Conservation (phyloP, 1,284 basidiomycete species). For the Marasmius fiardii region DNA sequence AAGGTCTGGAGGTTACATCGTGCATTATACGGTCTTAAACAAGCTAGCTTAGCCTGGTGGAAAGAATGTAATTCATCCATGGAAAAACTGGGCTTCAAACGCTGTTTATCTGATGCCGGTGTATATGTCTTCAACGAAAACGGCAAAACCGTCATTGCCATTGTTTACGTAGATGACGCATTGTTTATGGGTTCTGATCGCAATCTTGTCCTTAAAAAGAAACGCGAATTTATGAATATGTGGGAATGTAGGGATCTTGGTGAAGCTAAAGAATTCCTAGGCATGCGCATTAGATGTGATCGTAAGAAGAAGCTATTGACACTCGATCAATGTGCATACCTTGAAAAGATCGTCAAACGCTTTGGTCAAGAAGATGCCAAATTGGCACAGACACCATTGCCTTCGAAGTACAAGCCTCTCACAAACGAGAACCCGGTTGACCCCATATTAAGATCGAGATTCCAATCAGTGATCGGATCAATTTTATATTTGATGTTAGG, state of each 20-base stretch:
- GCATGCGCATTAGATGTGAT: no score
- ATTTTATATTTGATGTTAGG: no score
- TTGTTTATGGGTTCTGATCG: slow-evolving; percentile 16
- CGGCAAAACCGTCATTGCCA: slow-evolving; percentile 12
- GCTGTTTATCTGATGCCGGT: slow-evolving; percentile 19
- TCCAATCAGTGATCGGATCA: no score
- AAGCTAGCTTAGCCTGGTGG: slow-evolving; percentile 29
- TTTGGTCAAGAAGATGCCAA: slow-evolving; percentile 7
- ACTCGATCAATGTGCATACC: slow-evolving; percentile 9
- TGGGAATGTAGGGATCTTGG: no score
- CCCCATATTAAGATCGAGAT: no score
- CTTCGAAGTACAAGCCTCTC: no score
- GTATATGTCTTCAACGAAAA: slow-evolving; percentile 19
- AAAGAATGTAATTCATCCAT: slow-evolving; percentile 21
- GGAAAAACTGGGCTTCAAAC: slow-evolving; percentile 19
- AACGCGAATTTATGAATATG: no score
- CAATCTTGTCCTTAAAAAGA: no score
- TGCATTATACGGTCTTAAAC: slow-evolving; percentile 30
- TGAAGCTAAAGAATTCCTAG: no score
- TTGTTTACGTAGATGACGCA: slow-evolving; percentile 20
- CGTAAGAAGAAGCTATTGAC: no score
- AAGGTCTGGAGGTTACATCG: slow-evolving; percentile 21
- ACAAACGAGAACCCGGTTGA: no score
- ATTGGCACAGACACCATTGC: slow-evolving; percentile 1
- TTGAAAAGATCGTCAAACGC: slow-evolving; percentile 8